These are phyloP conservation scores for Tulasnella sp. DNA, from an alignment of 768 basidiomycete genomes.

Conservation along the genomic window DNA sequence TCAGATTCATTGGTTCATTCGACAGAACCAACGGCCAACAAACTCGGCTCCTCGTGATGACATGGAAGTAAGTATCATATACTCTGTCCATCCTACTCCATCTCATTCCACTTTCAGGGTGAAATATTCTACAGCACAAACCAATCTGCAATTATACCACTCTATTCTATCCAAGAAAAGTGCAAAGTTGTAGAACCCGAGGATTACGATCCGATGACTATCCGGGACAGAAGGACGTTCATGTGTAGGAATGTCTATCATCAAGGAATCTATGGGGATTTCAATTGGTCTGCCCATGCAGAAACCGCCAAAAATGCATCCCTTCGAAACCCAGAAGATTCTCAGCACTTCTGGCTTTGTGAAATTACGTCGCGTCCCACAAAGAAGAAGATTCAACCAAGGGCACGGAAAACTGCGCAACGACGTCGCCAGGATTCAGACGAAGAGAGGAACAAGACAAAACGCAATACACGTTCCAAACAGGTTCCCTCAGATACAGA, in stretches of 20 bases:
- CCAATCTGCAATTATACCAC: slow-evolving; percentile 36
- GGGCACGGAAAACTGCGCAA: slow-evolving; percentile 38
- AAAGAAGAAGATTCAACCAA: slow-evolving; percentile 44
- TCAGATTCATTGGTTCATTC: slow-evolving; percentile 63
- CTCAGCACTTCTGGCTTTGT: background rate
- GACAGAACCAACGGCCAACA: slow-evolving; percentile 48
- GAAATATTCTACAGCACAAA: slow-evolving; percentile 59
- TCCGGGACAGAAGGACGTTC: background rate
- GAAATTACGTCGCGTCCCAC: slow-evolving; percentile 35
- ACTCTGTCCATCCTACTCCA: background rate
- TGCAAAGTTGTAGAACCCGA: slow-evolving; percentile 32
- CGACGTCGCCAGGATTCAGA: background rate
- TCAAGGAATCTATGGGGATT: slow-evolving; percentile 3
- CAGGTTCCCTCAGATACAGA: slow-evolving; percentile 29
- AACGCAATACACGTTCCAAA: no score
- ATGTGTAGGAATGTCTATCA: slow-evolving; percentile 11
- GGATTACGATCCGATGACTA: background rate
- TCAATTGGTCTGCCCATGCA: slow-evolving; percentile 18
- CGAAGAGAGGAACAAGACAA: slow-evolving; percentile 10
- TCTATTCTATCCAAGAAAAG: slow-evolving; percentile 38
- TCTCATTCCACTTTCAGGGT: slow-evolving; percentile 34
- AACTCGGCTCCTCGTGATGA: slow-evolving; percentile 49
- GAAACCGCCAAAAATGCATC: slow-evolving; percentile 23
- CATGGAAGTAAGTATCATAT: slow-evolving; percentile 36
- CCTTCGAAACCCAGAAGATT: slow-evolving; percentile 14